phyloP scores from a whole-genome alignment of 768 basidiomycete genomes.

The Amylocystis lapponica region DNA sequence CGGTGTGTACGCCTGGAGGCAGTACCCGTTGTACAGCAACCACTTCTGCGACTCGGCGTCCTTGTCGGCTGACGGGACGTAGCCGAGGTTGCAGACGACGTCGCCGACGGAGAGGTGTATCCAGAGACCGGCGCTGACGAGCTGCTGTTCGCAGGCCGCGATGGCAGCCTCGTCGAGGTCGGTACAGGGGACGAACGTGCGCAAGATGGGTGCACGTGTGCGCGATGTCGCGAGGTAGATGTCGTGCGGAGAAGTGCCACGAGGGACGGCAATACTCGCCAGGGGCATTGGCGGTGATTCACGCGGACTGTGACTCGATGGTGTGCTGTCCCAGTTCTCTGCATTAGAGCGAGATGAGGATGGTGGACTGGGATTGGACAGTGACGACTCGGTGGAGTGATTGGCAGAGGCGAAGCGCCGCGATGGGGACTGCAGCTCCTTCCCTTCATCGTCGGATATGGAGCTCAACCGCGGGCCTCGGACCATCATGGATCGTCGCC shows the following conservation, averaged over 20 bases:
- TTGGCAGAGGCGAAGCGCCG: slow-evolving; percentile 40
- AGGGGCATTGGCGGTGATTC: slow-evolving; percentile 15
- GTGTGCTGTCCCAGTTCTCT: slow-evolving; percentile 9
- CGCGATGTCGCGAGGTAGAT: slow-evolving; percentile 53
- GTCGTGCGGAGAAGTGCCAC: slow-evolving; percentile 48
- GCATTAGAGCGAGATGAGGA: slow-evolving; percentile 2
- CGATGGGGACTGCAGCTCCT: slow-evolving; percentile 30
- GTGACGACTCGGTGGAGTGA: slow-evolving; percentile 43
- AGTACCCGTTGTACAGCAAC: slow-evolving; percentile 68
- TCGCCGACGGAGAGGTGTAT: slow-evolving; percentile 70
- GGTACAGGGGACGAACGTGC: slow-evolving; percentile 70
- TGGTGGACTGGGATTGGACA: slow-evolving; percentile 26
- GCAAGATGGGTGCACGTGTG: slow-evolving; percentile 64
- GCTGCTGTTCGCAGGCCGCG: slow-evolving; percentile 59
- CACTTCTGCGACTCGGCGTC: slow-evolving; percentile 33
- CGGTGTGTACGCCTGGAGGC: slow-evolving; percentile 56
- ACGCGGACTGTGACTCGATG: slow-evolving; percentile 19
- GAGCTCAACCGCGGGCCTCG: slow-evolving; percentile 8
- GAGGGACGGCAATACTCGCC: slow-evolving; percentile 4
- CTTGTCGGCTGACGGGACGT: slow-evolving; percentile 43
- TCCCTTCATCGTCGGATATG: slow-evolving; percentile 38
- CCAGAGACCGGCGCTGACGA: slow-evolving; percentile 67
- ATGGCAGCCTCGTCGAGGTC: slow-evolving; percentile 44
- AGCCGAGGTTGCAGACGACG: slow-evolving; percentile 76
- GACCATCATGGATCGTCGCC: slow-evolving; percentile 34